Evolutionary conservation across 768 basidiomycete species (phyloP), one percentile per base, ranked within the genome.

Genomic region (Pisolithus microcarpus): DNA sequence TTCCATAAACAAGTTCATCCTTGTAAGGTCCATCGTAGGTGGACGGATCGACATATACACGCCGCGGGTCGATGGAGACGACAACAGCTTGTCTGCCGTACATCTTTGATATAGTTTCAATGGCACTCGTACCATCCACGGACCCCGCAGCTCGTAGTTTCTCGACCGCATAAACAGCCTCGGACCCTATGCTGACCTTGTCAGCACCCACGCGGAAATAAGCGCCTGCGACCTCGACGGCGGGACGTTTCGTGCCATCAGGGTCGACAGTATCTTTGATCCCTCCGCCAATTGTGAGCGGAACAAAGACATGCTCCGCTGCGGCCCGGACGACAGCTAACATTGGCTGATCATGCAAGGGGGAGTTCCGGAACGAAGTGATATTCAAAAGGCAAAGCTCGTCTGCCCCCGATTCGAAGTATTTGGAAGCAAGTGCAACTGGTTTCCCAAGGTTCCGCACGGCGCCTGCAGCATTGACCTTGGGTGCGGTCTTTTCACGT

Each of bases 361-460:
- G 94, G 13, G 92, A 97, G 61, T 89, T 86, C 54, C 96, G 89
- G 81, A 99, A 99, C 55, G 95, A 96, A 15, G 96, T 99, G 75
- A 99, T 99, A 71, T 99, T 99, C 65, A 99, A 85, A 56, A 99
- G 83, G 65, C 92, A 96, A 34, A 99, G 75, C 70, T 99, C 96
- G 68, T 99, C 96, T 43, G 95, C 95, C 30, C 93, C 93, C 30
- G 83, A 80, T 10, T 72, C 65, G 70, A 85, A 98, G 72, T 99
- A 98, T 57, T 80, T 82, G 44, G 77, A 79, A 2, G 94, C 87
- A 53, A 98, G 83, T 26, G 89, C 82, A 60, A 99, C 91, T 18
- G 96, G 96, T 70, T 96, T 98, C 47, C 96, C 96, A 45, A 99
- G 85, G 68, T 99, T 98, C 59, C 95, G 87, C 11, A 99, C 96